Base-by-base conservation (phyloP, 2,329 filamentous ascomycete genomes). In the Nemania sp. region DNA sequence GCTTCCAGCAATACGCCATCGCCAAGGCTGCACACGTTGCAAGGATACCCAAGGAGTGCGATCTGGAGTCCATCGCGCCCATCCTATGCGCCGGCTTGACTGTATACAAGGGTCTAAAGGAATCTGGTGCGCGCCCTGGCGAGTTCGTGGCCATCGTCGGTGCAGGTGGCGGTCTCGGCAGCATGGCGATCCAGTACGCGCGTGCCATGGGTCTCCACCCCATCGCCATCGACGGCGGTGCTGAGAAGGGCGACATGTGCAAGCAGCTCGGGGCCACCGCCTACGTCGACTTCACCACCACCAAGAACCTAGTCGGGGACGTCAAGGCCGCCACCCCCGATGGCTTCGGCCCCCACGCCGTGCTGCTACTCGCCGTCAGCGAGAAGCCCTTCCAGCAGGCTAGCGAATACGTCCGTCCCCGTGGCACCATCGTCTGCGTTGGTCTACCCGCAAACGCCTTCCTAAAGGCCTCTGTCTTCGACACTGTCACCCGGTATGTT, bases 351-450 rank as follows among this genome's bases (percentile, higher is more conserved):
- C 94, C 94, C 5, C 92, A 97, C 76, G 94, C 93, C 45, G 94
- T 95, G 69, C 85, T 98, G 73, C 86, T 98, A 52, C 89, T 98
- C 68, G 94, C 95, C 69, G 94, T 93, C 60, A 88, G 86, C 75
- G 94, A 98, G 87, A 93, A 91, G 85, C 95, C 95, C 62, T 98
- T 98, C 90, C 93, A 97, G 84, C 94, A 98, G 84, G 95, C 95
- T 49, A 90, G 93, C 55, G 90, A 88, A 81, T 97, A 98, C 82
- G 91, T 97, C 70, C 92, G 95, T 68, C 88, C 93, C 64, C 89
- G 90, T 68, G 95, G 95, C 67, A 87, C 89, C 45, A 92, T 98
- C 77, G 88, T 98, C 70, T 95, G 93, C 82, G 96, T 98, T 76
- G 95, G 94, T 77, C 85, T 98, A 27, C 95, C 95, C 5, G 91